phyloP scores from a whole-genome alignment of 1,139 yeast species.

The Hyphopichia wangnamkhiaoensis region DNA sequence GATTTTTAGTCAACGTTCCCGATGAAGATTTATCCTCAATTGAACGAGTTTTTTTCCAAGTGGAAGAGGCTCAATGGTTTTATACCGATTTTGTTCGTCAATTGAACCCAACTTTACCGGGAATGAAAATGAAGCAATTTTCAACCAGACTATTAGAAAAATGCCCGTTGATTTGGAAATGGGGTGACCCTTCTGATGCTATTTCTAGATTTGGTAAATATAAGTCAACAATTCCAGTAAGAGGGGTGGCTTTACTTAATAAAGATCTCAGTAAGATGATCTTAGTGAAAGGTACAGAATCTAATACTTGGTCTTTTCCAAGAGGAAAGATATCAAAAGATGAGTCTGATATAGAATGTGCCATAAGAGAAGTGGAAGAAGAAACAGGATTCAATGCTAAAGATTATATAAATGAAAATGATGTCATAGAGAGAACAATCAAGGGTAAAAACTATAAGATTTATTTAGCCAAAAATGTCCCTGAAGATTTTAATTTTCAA shows the following conservation, averaged over 20 bases:
- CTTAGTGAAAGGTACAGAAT: conserved; percentile 83
- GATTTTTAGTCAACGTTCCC: conserved; percentile 91
- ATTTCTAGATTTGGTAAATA: conserved; percentile 76
- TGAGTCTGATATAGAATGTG: conserved; percentile 89
- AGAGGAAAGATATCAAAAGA: conserved; percentile 95
- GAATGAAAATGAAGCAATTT: conserved; percentile 78
- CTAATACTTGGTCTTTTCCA: conserved; percentile 93
- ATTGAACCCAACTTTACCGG: conserved; percentile 74
- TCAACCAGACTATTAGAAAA: conserved; percentile 69
- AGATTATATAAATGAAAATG: conserved; percentile 64
- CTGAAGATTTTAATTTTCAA: conserved; percentile 69
- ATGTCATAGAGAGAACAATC: conserved; percentile 78
- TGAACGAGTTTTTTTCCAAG: conserved; percentile 87
- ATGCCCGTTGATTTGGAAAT: conserved; percentile 85
- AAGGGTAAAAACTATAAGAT: conserved; percentile 85
- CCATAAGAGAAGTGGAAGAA: conserved; percentile 90
- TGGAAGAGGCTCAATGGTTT: conserved; percentile 99
- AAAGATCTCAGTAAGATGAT: conserved; percentile 67
- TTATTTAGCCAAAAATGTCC: conserved; percentile 74
- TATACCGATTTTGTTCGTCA: conserved; percentile 83
- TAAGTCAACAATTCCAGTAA: conserved; percentile 88
- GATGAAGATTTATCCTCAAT: conserved; percentile 83
- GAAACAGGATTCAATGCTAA: conserved; percentile 92
- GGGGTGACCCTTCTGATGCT: conserved; percentile 80
- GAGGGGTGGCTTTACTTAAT: conserved; percentile 92